Evolutionary conservation across 2,329 filamentous ascomycete species (phyloP).

Genomic region (Sporothrix mexicana): DNA sequence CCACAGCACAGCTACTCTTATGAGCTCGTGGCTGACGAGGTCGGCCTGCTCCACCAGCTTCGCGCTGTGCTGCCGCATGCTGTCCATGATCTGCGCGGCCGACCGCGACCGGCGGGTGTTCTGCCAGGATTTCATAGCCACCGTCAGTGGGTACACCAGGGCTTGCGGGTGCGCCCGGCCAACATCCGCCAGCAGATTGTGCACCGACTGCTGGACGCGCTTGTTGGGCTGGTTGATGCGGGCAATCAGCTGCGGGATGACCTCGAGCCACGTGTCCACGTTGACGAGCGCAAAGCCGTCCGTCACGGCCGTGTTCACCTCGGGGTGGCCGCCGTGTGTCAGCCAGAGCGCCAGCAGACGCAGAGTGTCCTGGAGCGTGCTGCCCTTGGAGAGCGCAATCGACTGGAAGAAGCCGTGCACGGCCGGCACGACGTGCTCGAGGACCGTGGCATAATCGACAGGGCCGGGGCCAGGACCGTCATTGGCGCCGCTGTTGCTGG

Average conservation of each 20-base stretch:
- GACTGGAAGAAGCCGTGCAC: constrained; percentile 97
- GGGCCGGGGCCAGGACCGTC: constrained; percentile 45
- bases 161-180: constrained; percentile 95
- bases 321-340: constrained; percentile 82
- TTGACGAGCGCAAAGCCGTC: constrained; percentile 92
- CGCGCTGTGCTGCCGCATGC: constrained; percentile 93
- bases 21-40: constrained; percentile 92
- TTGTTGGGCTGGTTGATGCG: constrained; percentile 95
- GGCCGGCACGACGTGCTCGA: constrained; percentile 91
- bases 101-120: constrained; percentile 83
- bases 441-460: constrained; percentile 71
- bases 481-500: constrained; percentile 38
- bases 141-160: constrained; percentile 93
- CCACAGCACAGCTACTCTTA: constrained; percentile 96
- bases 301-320: constrained; percentile 86
- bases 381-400: constrained; percentile 87
- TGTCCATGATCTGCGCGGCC: constrained; percentile 94
- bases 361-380: constrained; percentile 93
- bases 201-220: constrained; percentile 86
- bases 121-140: constrained; percentile 93
- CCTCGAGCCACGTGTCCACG: constrained; percentile 97
- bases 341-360: constrained; percentile 96
- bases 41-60: constrained; percentile 94
- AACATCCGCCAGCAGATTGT: constrained; percentile 89
- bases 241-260: constrained; percentile 96